phyloP scores from a whole-genome alignment of 108 stramenopile genomes.

The Epithemia pelagica region DNA sequence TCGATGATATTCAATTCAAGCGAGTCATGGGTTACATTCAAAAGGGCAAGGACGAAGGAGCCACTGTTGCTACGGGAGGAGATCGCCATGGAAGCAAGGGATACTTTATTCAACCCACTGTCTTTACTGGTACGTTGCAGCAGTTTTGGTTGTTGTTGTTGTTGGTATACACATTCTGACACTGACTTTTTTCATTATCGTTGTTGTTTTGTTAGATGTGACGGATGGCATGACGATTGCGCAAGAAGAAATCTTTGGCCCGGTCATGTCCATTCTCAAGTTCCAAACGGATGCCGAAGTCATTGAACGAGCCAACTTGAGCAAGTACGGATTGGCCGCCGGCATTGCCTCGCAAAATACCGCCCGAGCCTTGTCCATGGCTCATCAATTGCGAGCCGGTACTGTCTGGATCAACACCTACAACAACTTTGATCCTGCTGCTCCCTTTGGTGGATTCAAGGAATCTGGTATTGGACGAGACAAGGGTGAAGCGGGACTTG shows the following conservation, averaged over 20 bases:
- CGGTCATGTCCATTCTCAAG: slow-evolving; percentile 51
- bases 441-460: slow-evolving; percentile 97
- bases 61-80: slow-evolving; percentile 63
- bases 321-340: slow-evolving; percentile 77
- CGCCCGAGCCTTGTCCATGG: slow-evolving; percentile 26
- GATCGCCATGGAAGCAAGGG: slow-evolving; percentile 32
- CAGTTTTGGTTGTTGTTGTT: neutral
- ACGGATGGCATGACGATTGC: slow-evolving; percentile 30
- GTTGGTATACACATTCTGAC: too few relatives aligned
- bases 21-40: slow-evolving; percentile 61
- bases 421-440: slow-evolving; percentile 44
- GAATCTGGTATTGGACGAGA: slow-evolving; percentile 96
- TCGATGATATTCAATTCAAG: slow-evolving; percentile 16
- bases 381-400: slow-evolving; percentile 43
- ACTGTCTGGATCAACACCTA: slow-evolving; percentile 55
- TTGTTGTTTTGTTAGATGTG: neutral
- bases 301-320: slow-evolving; percentile 64
- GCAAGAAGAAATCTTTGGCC: slow-evolving; percentile 80
- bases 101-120: slow-evolving; percentile 83
- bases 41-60: slow-evolving; percentile 72
- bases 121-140: slow-evolving; percentile 48
- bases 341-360: slow-evolving; percentile 66
- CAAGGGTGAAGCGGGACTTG: slow-evolving; percentile 33
- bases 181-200: neutral
- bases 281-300: slow-evolving; percentile 79